Evolutionary conservation across 441 rosid species (phyloP).

Genomic region (Iberis amara): DNA sequence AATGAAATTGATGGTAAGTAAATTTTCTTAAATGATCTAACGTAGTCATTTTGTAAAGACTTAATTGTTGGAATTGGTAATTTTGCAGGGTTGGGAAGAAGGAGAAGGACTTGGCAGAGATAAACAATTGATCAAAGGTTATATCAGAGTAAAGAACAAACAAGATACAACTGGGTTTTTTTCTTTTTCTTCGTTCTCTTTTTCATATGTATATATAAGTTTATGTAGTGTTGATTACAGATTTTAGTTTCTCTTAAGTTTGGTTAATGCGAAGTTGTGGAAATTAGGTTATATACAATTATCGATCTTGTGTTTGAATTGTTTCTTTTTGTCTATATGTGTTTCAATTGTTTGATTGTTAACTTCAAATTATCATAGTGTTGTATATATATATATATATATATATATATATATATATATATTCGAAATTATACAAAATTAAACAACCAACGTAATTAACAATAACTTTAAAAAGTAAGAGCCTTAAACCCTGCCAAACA

Average conservation of each 20-base stretch:
- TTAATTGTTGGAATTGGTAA: constrained; percentile 5
- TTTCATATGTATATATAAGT: neutral
- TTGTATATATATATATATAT: no score
- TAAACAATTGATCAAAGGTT: constrained; percentile 91
- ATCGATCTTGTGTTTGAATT: no score
- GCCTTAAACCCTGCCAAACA: no score
- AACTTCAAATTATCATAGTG: no score
- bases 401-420: no score
- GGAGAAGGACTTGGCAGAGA: constrained; percentile 98
- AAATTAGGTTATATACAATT: no score
- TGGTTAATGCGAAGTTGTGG: constrained; percentile 3
- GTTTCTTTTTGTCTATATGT: no score
- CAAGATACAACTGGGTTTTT: constrained; percentile 69
- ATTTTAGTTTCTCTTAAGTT: neutral
- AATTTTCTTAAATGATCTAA: neutral
- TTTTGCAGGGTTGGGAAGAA: constrained; percentile 96
- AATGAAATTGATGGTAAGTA: constrained; percentile 89
- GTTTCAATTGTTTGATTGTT: no score
- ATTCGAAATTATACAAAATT: no score
- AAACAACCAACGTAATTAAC: no score
- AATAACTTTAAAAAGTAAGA: no score
- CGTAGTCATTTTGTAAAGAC: neutral
- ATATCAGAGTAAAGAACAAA: constrained; percentile 81
- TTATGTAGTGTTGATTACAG: neutral
- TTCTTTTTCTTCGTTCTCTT: neutral